Conservation (phyloP, 805 yeast species). For the Cyberlindnera euphorbiae region DNA sequence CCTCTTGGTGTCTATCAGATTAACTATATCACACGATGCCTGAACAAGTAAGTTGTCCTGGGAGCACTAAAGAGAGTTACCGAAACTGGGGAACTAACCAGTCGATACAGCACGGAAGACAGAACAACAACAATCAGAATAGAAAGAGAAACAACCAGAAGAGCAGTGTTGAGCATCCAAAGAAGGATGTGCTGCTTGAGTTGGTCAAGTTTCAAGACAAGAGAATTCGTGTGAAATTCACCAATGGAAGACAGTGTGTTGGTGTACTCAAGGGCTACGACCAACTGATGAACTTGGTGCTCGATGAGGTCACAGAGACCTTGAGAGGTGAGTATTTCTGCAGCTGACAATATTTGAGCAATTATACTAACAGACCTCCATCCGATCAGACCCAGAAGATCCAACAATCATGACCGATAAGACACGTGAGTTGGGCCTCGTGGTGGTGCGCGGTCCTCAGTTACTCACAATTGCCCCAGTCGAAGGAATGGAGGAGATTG, state of each 20-base stretch:
- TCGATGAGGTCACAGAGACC: conserved; percentile 66
- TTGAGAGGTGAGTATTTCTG: conserved; percentile 51
- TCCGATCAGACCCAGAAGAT: conserved; percentile 51
- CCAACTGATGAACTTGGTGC: conserved; percentile 72
- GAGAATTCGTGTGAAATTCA: conserved; percentile 68
- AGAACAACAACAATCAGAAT: conserved; percentile 14
- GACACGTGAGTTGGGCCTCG: conserved; percentile 68
- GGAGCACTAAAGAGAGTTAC: no score
- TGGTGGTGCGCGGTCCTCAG: conserved; percentile 83
- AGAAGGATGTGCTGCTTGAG: conserved; percentile 85
- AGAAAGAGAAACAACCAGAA: conserved; percentile 16
- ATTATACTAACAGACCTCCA: conserved; percentile 4
- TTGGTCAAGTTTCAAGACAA: conserved; percentile 72
- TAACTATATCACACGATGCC: conserved; percentile 1
- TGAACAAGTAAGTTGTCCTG: conserved; percentile 7
- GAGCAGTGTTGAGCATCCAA: conserved; percentile 62
- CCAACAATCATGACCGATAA: conserved; percentile 47
- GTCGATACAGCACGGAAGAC: conserved; percentile 1
- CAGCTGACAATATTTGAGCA: no score
- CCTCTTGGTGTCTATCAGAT: no score
- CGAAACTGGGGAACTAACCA: background rate
- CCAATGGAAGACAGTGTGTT: conserved; percentile 75
- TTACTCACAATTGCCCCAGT: conserved; percentile 67
- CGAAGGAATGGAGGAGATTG: conserved; percentile 65
- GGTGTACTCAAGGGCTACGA: conserved; percentile 84